Base-by-base conservation (phyloP, 2,329 filamentous ascomycete species). In the Plectosphaerella sp. region DNA sequence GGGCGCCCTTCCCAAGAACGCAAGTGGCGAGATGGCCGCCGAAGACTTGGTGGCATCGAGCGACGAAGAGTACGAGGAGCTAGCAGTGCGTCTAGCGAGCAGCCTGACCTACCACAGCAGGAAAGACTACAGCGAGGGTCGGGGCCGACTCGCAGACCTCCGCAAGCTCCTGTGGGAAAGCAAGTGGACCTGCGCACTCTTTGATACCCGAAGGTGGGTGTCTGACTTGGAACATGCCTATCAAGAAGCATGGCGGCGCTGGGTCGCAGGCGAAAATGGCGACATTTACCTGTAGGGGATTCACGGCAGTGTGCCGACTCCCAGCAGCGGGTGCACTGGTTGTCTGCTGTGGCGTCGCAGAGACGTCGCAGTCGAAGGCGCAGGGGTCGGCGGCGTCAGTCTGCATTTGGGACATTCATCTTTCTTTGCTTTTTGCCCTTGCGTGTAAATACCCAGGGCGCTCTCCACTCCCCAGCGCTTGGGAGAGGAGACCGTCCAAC, bases 121-220 rank as follows among this genome's bases (percentile, higher is more conserved):
- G 11, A 43, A 43, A 10, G 74, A 73, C 2, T 77, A 78, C 51
- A 78, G 80, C 7, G 69, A 80, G 56, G 82, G 82, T 2, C 62
- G 64, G 10, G 94, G 94, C 2, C 79, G 91, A 52, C 72, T 99
- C 50, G 82, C 84, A 48, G 86, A 95, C 53, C 75, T 99, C 54
- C 83, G 94, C 56, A 87, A 83, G 64, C 74, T 96, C 62, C 72
- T 99, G 11, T 97, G 92, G 73, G 80, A 90, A 56, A 86, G 83
- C 62, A 86, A 93, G 60, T 96, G 91, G 88, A 83, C 77, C 25
- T 96, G 91, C 68, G 88, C 88, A 14, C 76, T 99, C 43, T 99
- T 99, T 66, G 85, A 99, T 69, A 99, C 94, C 6, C 82, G 78
- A 60, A 81, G 94, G 60, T 99, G 94, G 94, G 93, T 97, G 24